Conservation (phyloP, 2,329 filamentous ascomycete genomes). For the Colletotrichum musae region DNA sequence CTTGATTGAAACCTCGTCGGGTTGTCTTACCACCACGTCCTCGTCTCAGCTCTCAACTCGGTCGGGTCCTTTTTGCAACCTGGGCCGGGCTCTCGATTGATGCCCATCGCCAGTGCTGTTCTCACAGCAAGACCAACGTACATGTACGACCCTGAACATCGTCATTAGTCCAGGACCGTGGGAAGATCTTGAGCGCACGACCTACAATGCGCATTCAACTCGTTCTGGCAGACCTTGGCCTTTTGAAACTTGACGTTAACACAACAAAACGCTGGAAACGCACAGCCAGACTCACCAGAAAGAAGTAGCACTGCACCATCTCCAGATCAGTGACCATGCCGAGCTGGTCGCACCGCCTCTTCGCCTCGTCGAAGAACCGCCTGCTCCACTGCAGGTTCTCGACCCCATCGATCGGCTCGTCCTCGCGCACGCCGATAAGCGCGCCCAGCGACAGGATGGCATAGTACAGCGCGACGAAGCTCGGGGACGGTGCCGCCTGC, state of each 20-base stretch:
- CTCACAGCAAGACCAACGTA: conserved; percentile 63
- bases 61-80: conserved; percentile 51
- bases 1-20: rapidly evolving
- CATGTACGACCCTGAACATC: conserved; percentile 57
- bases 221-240: conserved; percentile 64
- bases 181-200: background rate
- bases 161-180: background rate
- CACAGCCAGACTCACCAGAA: conserved; percentile 52
- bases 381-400: conserved; percentile 62
- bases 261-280: background rate
- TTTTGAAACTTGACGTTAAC: background rate
- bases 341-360: conserved; percentile 53
- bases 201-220: conserved; percentile 62
- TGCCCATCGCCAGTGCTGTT: conserved; percentile 62
- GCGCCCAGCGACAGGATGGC: conserved; percentile 62
- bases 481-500: conserved; percentile 46
- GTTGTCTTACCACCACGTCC: conserved; percentile 60
- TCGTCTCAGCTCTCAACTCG: conserved; percentile 54
- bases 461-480: conserved; percentile 63
- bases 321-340: conserved; percentile 62
- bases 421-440: conserved; percentile 59
- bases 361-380: conserved; percentile 60
- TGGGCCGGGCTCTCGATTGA: conserved; percentile 57
- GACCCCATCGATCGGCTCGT: conserved; percentile 58
- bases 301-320: conserved; percentile 62